These are phyloP conservation scores for Lepidium didymum DNA, from an alignment of 345 rosid genomes.

Conservation along the genomic window DNA sequence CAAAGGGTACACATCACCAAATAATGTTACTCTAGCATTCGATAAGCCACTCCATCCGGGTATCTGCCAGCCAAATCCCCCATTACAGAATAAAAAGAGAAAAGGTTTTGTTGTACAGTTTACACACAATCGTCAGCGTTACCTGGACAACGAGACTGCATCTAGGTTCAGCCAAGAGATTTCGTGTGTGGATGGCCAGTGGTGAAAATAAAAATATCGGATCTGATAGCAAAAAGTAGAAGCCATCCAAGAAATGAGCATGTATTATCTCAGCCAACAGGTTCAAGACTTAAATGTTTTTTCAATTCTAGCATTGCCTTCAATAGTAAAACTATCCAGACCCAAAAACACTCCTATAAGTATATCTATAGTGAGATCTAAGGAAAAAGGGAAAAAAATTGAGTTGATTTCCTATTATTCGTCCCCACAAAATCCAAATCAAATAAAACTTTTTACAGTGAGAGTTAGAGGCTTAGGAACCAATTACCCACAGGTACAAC, in stretches of 20 bases:
- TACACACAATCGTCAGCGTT: background rate
- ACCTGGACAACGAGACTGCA: conserved; percentile 98
- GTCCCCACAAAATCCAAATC: background rate
- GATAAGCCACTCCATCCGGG: conserved; percentile 99
- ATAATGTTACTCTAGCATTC: conserved; percentile 92
- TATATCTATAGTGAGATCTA: background rate
- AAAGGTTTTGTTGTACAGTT: background rate
- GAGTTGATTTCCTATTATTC: background rate
- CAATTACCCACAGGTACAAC: background rate
- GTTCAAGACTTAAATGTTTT: background rate
- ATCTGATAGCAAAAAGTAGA: conserved; percentile 42
- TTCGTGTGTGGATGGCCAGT: conserved; percentile 87
- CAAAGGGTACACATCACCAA: conserved; percentile 95
- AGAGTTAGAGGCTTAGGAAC: background rate
- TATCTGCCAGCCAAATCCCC: conserved; percentile 42
- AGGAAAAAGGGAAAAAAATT: background rate
- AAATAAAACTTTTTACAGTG: background rate
- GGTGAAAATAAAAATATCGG: conserved; percentile 94
- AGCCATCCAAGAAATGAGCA: conserved; percentile 2
- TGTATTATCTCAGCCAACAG: background rate
- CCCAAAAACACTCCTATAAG: background rate
- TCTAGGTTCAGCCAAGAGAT: conserved; percentile 82
- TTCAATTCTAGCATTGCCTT: background rate
- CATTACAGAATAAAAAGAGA: conserved; percentile 3
- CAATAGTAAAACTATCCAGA: background rate